A percentile compares a stretch with the other conserved stretches of the same genome.
phyloP scores from a whole-genome alignment of 2,329 filamentous ascomycete species.

The Aspergillus chevalieri region DNA sequence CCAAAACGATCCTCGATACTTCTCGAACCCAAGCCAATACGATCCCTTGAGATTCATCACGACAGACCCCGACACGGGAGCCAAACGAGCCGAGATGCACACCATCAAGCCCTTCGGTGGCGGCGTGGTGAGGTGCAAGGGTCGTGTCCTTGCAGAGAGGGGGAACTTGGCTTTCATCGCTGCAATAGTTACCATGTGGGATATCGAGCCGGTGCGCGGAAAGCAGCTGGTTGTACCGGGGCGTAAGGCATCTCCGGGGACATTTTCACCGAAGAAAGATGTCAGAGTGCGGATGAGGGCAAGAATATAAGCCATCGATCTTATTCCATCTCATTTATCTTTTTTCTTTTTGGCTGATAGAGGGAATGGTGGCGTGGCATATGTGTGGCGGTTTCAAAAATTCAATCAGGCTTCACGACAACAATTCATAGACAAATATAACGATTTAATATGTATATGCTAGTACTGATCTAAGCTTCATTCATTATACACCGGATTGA shows the following conservation, averaged over 20 bases:
- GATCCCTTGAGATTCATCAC: conserved; percentile 45
- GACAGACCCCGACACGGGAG: conserved; percentile 28
- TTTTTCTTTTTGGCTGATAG: not conserved
- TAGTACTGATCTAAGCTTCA: too few relatives aligned
- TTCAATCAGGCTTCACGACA: not conserved
- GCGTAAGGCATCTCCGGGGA: conserved; percentile 43
- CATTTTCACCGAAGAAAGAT: conserved; percentile 48
- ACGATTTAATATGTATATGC: not conserved
- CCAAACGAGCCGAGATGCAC: conserved; percentile 31
- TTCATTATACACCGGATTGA: not conserved
- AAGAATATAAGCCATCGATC: conserved; percentile 19
- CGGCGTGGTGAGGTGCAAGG: conserved; percentile 46
- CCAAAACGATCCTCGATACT: conserved; percentile 38
- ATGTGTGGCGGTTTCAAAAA: not conserved
- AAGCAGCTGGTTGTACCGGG: conserved; percentile 48
- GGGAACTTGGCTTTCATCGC: conserved; percentile 48
- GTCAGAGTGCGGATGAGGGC: conserved; percentile 50
- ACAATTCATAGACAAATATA: not conserved
- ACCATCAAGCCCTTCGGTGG: conserved; percentile 46
- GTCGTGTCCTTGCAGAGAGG: conserved; percentile 45
- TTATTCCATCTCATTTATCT: not conserved
- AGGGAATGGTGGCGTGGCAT: not conserved
- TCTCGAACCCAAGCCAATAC: conserved; percentile 38
- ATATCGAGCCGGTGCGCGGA: conserved; percentile 44
- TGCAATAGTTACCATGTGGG: conserved; percentile 51